Conservation (phyloP, 2,329 filamentous ascomycete species). For the Neofusicoccum laricinum region DNA sequence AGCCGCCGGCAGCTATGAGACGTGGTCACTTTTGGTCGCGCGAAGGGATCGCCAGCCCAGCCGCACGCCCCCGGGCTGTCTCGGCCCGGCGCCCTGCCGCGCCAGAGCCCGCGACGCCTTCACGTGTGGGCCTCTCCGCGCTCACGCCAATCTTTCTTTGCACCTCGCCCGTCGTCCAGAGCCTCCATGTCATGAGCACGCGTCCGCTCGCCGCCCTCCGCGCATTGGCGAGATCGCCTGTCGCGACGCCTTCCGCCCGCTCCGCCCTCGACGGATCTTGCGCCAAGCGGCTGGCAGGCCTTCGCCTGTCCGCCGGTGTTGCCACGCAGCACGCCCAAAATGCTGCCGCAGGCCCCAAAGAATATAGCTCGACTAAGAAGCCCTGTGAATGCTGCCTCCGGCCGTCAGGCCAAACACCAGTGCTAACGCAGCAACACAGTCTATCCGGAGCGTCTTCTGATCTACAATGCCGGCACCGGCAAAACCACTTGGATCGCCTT, state of each 20-base stretch:
- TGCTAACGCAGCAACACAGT: not conserved
- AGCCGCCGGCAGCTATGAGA: not conserved
- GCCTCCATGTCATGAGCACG: constrained; percentile 7
- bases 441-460: constrained; percentile 30
- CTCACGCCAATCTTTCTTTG: constrained; percentile 8
- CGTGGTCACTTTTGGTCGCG: constrained; percentile 1
- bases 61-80: not conserved
- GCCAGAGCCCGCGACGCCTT: no score
- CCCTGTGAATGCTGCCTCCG: not conserved
- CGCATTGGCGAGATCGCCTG: not conserved
- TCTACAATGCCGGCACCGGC: constrained; percentile 37
- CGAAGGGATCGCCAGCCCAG: not conserved
- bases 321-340: not conserved
- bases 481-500: constrained; percentile 35
- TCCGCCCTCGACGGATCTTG: not conserved
- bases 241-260: not conserved
- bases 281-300: not conserved
- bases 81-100: no score
- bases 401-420: not conserved
- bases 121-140: not conserved
- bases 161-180: not conserved
- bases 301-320: not conserved
- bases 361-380: not conserved
- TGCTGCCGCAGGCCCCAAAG: not conserved
- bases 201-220: not conserved